Evolutionary conservation across 768 basidiomycete species (phyloP), one percentile per base, ranked within the genome.

Genomic region (Termitomyces sp.): DNA sequence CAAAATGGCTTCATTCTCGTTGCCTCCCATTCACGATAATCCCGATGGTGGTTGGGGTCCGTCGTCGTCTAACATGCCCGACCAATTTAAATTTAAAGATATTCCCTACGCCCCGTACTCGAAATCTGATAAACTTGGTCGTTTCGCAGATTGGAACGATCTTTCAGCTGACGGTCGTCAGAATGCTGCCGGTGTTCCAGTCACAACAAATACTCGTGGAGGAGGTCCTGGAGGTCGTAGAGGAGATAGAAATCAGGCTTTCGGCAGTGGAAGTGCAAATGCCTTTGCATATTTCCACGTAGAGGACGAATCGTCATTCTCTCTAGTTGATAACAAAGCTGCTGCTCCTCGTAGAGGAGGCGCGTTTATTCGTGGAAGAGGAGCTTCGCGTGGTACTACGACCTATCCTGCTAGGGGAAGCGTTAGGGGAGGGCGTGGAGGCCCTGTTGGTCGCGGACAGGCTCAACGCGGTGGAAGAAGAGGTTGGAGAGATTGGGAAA

Each of bases 41-140:
- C 87, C 88, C 38, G 93, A 95, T 64, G 93, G 91, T 34, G 90
- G 91, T 53, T 98, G 95, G 95, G 93, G 93, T 1, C 91, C 93
- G 6, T 83, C 87, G 3, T 81, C 87, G 0, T 79, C 75, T 2
- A 88, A 90, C 69, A 75, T 95, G 21, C 94, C 96, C 1, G 78
- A 88, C 44, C 87, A 93, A 60, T 98, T 96, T 75, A 94, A 95
- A 73, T 97, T 97, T 81, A 93, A 92, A 71, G 97, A 98, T 64
- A 97, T 98, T 57, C 97, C 97, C 45, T 99, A 98, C 67, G 95
- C 96, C 0, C 95, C 95, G 5, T 98, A 92, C 80, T 93, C 93
- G 73, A 99, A 99, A 83, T 87, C 92, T 37, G 97, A 99, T 79
- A 98, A 98, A 71, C 86, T 99, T 54, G 93, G 93, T 51, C 87